These are phyloP conservation scores for Aspergillus carlsbadensis DNA, from an alignment of 495 filamentous ascomycete genomes.

Conservation along the genomic window DNA sequence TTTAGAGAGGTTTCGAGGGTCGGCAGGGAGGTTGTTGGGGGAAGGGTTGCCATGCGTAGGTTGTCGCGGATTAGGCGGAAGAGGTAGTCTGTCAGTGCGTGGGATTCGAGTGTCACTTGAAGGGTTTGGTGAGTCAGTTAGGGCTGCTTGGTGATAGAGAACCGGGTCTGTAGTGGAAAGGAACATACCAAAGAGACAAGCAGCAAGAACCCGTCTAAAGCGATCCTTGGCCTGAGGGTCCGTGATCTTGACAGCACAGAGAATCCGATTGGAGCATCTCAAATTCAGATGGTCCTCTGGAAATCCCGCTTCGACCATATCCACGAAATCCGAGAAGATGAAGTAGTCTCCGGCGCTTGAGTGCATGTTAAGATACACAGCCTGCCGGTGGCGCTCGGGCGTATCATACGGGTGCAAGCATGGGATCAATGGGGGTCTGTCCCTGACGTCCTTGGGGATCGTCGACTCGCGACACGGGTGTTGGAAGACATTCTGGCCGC, in stretches of 20 bases:
- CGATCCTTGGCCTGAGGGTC: conserved; percentile 31
- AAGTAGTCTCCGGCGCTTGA: conserved; percentile 36
- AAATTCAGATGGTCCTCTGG: conserved; percentile 3
- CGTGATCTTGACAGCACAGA: conserved; percentile 20
- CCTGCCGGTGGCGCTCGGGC: conserved; percentile 38
- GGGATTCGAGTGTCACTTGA: conserved; percentile 24
- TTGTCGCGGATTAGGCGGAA: conserved; percentile 40
- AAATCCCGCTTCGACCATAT: conserved; percentile 12
- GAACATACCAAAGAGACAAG: conserved; percentile 34
- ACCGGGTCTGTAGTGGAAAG: background rate
- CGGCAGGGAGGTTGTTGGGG: background rate
- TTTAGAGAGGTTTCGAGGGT: conserved; percentile 20
- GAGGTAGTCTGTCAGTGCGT: conserved; percentile 28
- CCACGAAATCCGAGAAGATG: conserved; percentile 34
- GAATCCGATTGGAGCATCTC: conserved; percentile 27
- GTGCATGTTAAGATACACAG: conserved; percentile 30
- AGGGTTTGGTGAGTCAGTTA: background rate
- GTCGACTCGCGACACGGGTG: conserved; percentile 17
- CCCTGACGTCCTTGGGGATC: conserved; percentile 17
- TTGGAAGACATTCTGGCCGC: conserved; percentile 21
- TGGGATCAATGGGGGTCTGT: conserved; percentile 29
- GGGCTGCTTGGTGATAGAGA: background rate
- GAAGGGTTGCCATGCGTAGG: conserved; percentile 15
- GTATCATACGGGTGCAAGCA: conserved; percentile 27
- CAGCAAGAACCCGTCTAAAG: conserved; percentile 37